phyloP scores from a whole-genome alignment of 352 stramenopile species.

The Aphanomyces astaci region DNA sequence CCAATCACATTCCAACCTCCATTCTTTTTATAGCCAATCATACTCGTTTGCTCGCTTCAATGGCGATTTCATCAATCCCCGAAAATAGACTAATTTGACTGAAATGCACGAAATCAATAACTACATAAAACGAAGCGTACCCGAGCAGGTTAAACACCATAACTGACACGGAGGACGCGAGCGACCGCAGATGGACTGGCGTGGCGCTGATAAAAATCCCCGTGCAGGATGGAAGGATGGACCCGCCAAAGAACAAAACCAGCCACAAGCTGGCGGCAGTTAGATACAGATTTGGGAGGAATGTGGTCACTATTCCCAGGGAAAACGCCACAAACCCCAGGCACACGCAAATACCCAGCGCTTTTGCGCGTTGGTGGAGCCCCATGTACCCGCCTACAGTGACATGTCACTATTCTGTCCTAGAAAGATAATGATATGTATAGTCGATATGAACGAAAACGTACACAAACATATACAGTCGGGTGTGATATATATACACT shows the following conservation, averaged over 20 bases:
- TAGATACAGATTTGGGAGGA: conserved; percentile 70
- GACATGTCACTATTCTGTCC: too few relatives aligned
- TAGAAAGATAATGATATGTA: too few relatives aligned
- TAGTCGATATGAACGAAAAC: too few relatives aligned
- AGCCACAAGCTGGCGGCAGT: conserved; percentile 69
- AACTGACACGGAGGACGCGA: conserved; percentile 71
- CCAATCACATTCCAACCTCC: too few relatives aligned
- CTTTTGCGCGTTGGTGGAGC: conserved; percentile 60
- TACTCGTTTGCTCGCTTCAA: too few relatives aligned
- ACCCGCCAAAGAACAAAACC: conserved; percentile 73
- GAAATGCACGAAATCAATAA: neutral
- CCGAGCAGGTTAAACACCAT: conserved; percentile 81
- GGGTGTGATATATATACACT: too few relatives aligned
- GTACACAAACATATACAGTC: too few relatives aligned
- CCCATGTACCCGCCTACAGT: conserved; percentile 62
- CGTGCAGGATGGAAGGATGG: conserved; percentile 69
- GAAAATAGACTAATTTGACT: too few relatives aligned
- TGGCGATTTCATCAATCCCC: neutral
- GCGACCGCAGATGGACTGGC: conserved; percentile 56
- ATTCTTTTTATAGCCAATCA: too few relatives aligned
- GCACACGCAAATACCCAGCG: conserved; percentile 68
- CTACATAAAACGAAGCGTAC: conserved; percentile 30
- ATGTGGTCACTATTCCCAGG: conserved; percentile 62
- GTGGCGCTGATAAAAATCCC: conserved; percentile 81
- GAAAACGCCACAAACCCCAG: conserved; percentile 57